Conservation (phyloP, 2,329 filamentous ascomycete species). For the Fusarium setosum region DNA sequence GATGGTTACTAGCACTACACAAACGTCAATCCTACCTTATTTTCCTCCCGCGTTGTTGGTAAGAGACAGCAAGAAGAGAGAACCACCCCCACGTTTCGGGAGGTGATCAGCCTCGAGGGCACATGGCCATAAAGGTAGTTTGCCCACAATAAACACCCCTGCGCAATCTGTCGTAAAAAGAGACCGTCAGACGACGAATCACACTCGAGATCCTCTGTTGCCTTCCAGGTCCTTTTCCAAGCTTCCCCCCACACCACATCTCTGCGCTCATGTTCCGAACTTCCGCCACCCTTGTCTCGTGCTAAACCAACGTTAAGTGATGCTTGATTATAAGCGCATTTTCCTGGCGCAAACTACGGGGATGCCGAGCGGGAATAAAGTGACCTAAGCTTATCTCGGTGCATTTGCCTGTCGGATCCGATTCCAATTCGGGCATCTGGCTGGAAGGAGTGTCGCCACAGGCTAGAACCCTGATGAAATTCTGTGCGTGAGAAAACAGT, state of each 20-base stretch:
- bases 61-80: neutral
- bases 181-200: neutral
- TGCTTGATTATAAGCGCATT: slow-evolving; percentile 2
- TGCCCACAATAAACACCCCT: neutral
- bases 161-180: neutral
- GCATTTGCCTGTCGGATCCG: neutral
- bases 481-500: neutral
- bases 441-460: neutral
- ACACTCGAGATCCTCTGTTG: neutral
- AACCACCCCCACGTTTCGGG: neutral
- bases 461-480: neutral
- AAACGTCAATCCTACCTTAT: neutral
- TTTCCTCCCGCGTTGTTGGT: neutral
- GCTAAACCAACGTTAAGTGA: neutral
- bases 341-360: neutral
- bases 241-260: neutral
- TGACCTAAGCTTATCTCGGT: no score
- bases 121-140: neutral
- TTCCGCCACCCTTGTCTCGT: neutral
- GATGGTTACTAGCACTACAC: neutral
- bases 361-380: neutral
- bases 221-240: neutral
- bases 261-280: neutral
- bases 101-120: neutral
- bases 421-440: neutral